A percentile compares a stretch with the other conserved stretches of the same genome.
These are phyloP conservation scores for Talaromyces liani DNA, from an alignment of 495 filamentous ascomycete genomes.

Conservation along the genomic window DNA sequence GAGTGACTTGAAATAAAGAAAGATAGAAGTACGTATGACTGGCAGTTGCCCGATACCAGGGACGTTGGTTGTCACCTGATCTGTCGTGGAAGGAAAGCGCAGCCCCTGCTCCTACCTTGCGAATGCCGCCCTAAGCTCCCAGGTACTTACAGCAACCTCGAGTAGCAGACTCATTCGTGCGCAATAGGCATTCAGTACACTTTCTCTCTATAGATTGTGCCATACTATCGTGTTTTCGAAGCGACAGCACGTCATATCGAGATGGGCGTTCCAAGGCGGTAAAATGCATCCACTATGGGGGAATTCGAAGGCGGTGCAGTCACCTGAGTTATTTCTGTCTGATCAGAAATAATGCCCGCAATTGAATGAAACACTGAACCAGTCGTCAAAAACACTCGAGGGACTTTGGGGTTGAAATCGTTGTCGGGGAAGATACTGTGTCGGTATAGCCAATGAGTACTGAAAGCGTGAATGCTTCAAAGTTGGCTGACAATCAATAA, in stretches of 20 bases:
- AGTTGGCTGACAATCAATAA: neutral
- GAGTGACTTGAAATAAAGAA: neutral
- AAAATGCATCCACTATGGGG: too few species aligned
- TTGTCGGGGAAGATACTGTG: neutral
- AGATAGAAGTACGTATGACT: slow-evolving; percentile 1
- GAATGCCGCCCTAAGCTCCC: neutral
- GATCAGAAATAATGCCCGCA: neutral
- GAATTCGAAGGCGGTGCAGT: neutral
- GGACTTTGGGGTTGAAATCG: neutral
- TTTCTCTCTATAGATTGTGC: too few species aligned
- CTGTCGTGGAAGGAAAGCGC: slow-evolving; percentile 2
- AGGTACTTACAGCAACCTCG: too few species aligned
- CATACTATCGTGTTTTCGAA: too few species aligned
- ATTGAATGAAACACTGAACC: neutral
- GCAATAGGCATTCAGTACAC: too few species aligned
- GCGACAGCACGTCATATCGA: too few species aligned
- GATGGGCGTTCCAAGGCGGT: neutral
- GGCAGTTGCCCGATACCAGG: neutral
- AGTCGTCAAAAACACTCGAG: neutral
- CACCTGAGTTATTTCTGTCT: neutral
- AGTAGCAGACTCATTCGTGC: too few species aligned
- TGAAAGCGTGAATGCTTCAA: neutral
- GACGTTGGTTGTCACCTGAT: neutral
- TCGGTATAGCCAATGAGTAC: neutral
- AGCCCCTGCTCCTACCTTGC: too few species aligned